phyloP scores from a whole-genome alignment of 176 grass and related monocot genomes.

The Triticum aestivum region DNA sequence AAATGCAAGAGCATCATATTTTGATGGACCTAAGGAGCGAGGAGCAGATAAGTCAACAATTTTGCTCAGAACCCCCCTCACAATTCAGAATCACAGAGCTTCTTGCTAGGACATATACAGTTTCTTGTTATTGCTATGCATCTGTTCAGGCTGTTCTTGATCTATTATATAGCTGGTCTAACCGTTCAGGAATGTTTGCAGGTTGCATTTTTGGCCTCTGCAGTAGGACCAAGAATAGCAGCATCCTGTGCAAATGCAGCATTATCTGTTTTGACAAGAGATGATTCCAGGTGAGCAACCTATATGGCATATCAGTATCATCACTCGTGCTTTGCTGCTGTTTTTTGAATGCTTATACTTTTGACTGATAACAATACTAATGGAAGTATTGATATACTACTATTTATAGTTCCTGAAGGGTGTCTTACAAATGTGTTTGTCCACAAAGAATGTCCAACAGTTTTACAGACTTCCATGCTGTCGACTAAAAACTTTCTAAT shows the following conservation, averaged over 20 bases:
- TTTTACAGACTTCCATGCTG: not conserved
- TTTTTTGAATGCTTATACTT: not conserved
- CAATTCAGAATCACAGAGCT: not conserved
- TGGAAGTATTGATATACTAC: not conserved
- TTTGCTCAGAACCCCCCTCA: not conserved
- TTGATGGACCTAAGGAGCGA: not conserved
- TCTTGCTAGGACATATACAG: not conserved
- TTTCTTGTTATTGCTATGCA: slow-evolving; percentile 20
- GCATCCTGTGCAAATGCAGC: slow-evolving; percentile 93
- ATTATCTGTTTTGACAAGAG: slow-evolving; percentile 72
- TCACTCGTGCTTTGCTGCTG: not conserved
- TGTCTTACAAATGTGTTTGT: not conserved
- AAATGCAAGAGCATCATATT: slow-evolving; percentile 15
- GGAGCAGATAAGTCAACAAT: not conserved
- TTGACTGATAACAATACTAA: not conserved
- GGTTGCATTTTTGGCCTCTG: slow-evolving; percentile 90
- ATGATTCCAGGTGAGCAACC: slow-evolving; percentile 63
- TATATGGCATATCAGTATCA: slow-evolving; percentile 1
- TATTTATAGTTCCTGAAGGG: not conserved
- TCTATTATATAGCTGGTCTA: slow-evolving; percentile 35
- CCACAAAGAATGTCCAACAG: not conserved
- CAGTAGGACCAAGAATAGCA: slow-evolving; percentile 94
- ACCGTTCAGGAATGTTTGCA: slow-evolving; percentile 36
- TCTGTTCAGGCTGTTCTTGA: slow-evolving; percentile 24
- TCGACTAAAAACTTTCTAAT: not conserved